Evolutionary conservation across 140 eudicot species (phyloP), one percentile per base, ranked within the genome.

Genomic region (Erigeron philadelphicus): DNA sequence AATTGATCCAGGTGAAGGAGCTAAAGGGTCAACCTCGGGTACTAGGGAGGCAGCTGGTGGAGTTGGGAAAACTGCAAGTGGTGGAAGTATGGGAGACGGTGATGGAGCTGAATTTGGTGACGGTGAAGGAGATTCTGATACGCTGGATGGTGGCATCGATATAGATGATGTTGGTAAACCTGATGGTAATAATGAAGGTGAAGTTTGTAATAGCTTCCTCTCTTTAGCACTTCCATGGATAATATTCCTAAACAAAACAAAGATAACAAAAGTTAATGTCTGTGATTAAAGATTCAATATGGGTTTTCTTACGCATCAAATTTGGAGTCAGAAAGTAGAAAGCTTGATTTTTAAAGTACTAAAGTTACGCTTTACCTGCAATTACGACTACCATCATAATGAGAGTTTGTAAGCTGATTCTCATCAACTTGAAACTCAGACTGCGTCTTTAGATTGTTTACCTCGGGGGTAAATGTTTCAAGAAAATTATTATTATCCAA

Each of bases 351-450:
- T 1, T 2, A 57, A 45, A 35, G 65, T 64, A 23, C 64, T 21
- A 23, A 16, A 11, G 15, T 43, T 16, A 23, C 7, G 15, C 19
- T 0, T 66, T 80, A 75, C 64, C 38, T 68, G 73, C 61, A 52
- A 61, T 68, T 76, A 74, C 83, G 73, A 15, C 52, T 70, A 46
- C 38, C 53, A 54, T 55, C 78, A 25, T 63, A 40, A 72, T 67
- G 58, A 62, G 75, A 57, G 66, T 58, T 59, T 5, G 71, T 79
- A 31, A 79, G 82, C 59, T 66, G 84, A 25, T 71, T 57, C 46
- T 89, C 85, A 66, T 79, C 85, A 52, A 83, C 83, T 81, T 83
- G 89, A 70, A 81, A 68, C 68, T 85, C 91, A 42, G 92, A 85
- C 60, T 83, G 72, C 66, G 75, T 72, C 72, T 81, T 84, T 61